phyloP scores from a whole-genome alignment of 2,329 filamentous ascomycete species.

The Pseudocercospora macadamiae region DNA sequence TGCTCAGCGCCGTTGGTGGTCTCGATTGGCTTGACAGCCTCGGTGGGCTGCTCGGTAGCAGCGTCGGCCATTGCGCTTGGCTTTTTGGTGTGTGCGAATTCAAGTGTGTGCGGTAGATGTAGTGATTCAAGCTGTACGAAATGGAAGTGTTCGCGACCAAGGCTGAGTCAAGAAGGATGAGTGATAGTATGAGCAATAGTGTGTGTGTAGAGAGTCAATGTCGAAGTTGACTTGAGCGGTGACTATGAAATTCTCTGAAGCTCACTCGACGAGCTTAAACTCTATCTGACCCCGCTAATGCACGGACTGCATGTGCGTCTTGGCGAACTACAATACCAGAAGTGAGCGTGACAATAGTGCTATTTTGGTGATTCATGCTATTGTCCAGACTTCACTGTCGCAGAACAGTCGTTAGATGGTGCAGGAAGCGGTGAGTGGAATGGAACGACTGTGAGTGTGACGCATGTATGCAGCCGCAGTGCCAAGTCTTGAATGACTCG shows the following conservation, averaged over 20 bases:
- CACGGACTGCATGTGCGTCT: neutral
- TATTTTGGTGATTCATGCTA: no score
- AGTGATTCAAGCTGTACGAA: neutral
- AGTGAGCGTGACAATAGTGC: slow-evolving; percentile 1
- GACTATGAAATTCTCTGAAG: slow-evolving; percentile 3
- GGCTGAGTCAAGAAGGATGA: slow-evolving; percentile 1
- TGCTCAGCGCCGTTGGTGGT: slow-evolving; percentile 23
- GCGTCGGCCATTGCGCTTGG: slow-evolving; percentile 27
- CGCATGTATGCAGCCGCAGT: neutral
- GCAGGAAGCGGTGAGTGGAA: no score
- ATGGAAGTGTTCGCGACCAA: neutral
- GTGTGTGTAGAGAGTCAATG: neutral
- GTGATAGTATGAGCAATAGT: neutral
- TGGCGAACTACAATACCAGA: slow-evolving; percentile 1
- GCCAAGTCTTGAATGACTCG: neutral
- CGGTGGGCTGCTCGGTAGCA: slow-evolving; percentile 21
- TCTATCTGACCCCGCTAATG: neutral
- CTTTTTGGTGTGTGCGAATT: neutral
- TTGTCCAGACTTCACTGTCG: neutral
- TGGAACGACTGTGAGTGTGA: no score
- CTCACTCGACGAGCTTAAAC: slow-evolving; percentile 4
- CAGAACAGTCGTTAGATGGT: no score
- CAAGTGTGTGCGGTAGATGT: neutral
- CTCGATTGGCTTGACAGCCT: slow-evolving; percentile 22
- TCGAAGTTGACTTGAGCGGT: slow-evolving; percentile 1